Evolutionary conservation across 345 rosid species (phyloP).

Genomic region (Cardamine occulta): DNA sequence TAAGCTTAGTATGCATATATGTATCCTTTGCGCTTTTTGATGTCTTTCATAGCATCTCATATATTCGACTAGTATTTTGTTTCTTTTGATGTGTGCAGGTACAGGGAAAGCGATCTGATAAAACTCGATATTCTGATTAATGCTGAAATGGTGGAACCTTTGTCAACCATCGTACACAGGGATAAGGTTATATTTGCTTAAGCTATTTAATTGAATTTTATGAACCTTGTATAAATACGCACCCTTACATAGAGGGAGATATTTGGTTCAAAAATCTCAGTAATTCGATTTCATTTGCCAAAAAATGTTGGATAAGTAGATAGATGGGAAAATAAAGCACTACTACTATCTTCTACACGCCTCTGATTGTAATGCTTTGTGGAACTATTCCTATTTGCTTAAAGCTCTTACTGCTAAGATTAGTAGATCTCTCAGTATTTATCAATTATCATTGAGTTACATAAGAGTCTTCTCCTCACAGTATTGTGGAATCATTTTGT

Average conservation of each 20-base stretch:
- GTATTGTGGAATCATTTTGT: slow-evolving; percentile 25
- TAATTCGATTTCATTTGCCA: not conserved
- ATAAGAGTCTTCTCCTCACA: not conserved
- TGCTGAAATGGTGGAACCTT: slow-evolving; percentile 84
- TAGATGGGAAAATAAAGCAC: not conserved
- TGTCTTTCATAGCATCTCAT: slow-evolving; percentile 18
- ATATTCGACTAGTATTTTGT: slow-evolving; percentile 6
- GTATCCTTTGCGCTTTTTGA: not conserved
- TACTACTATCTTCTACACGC: not conserved
- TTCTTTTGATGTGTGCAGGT: slow-evolving; percentile 54
- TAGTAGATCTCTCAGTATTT: not conserved
- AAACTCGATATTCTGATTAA: slow-evolving; percentile 93
- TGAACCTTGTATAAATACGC: not conserved
- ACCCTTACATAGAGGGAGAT: not conserved
- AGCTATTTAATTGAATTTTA: not conserved
- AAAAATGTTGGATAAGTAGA: slow-evolving; percentile 3
- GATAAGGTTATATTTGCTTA: slow-evolving; percentile 65
- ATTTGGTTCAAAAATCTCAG: not conserved
- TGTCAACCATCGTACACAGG: slow-evolving; percentile 89
- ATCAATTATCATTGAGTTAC: slow-evolving; percentile 10
- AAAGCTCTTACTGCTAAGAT: slow-evolving; percentile 1
- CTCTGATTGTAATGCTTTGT: slow-evolving; percentile 19
- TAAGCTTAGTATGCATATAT: not conserved
- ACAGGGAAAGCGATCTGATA: slow-evolving; percentile 77
- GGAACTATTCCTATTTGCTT: not conserved